Evolutionary conservation across 495 filamentous ascomycete species (phyloP), one percentile per base, ranked within the genome.

Genomic region (Annulohypoxylon moriforme): DNA sequence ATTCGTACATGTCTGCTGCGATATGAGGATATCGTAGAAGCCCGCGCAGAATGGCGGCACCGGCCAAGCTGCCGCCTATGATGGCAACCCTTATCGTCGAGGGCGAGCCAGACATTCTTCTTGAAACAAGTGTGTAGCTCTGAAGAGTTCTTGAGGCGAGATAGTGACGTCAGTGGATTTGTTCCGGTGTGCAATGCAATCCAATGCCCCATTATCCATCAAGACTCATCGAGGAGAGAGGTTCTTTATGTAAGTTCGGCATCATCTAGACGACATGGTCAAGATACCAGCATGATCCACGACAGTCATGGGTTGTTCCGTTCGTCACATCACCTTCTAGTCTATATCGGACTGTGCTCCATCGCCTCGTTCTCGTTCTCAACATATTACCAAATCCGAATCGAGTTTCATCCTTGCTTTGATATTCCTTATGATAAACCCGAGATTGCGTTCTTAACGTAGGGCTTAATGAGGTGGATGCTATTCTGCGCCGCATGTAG

Each of bases 31-130:
- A 67, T 33, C 75, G 59, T 1, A 80, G 55, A 22, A 81, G 73
- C 14, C 75, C 78, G 27, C 74, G 72, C 3, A 74, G 33, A 16
- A 79, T 44, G 8, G 70, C 68, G 10, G 73, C 76, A 4, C 77
- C 73, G 31, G 75, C 79, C 10, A 81, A 42, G 0, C 78, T 74
- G 3, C 79, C 78, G 55, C 79, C 79, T 50, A 79, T 73, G 53
- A 81, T 81, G 44, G 79, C 79, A 34, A 81, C 68, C 42, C 77
- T 55, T 49, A 79, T 74, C 44, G 67, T 68, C 13, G 70, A 74
- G 27, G 67, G 61, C 9, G 72, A 69, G 34, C 42, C 58, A n/a
- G 60, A 67, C 75, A 77, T 77, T 33, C 46, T 18, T 34, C 22
- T 4, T 2, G 13, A 20, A 13, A 18, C 0, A 33, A 27, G 2